These are phyloP conservation scores for Ambrosia artemisiifolia DNA, from an alignment of 129 eudicot genomes.

Conservation along the genomic window DNA sequence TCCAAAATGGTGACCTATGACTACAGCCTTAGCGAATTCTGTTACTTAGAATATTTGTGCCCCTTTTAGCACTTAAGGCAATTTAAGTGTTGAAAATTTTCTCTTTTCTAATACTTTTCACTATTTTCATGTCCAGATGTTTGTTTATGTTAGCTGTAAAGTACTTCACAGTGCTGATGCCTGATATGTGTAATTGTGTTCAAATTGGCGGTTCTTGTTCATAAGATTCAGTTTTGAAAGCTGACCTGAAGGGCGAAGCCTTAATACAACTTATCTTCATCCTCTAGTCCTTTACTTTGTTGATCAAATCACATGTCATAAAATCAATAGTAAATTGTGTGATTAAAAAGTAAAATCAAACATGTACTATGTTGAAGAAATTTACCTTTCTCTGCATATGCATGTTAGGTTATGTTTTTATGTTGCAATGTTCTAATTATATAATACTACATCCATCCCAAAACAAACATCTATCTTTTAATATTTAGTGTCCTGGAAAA, in stretches of 20 bases:
- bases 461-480: no score
- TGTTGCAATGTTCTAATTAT: slow-evolving; percentile 6
- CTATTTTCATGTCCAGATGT: no score
- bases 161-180: no score
- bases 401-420: not conserved
- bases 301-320: not conserved
- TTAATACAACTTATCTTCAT: not conserved
- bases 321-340: not conserved
- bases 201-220: no score
- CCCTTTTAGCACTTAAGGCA: not conserved
- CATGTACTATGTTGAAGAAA: not conserved
- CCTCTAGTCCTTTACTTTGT: no score
- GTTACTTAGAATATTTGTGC: not conserved
- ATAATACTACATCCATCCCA: not conserved
- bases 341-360: not conserved
- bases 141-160: no score
- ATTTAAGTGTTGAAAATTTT: not conserved
- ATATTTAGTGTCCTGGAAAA: not conserved
- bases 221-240: no score
- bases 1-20: not conserved
- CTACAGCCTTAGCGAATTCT: slow-evolving; percentile 2
- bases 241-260: not conserved
- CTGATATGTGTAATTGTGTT: no score
- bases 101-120: not conserved
- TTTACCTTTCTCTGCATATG: not conserved